Evolutionary conservation across 2,329 filamentous ascomycete genomes (phyloP), one percentile per base, ranked within the genome.

Genomic region (Fusarium coicis): DNA sequence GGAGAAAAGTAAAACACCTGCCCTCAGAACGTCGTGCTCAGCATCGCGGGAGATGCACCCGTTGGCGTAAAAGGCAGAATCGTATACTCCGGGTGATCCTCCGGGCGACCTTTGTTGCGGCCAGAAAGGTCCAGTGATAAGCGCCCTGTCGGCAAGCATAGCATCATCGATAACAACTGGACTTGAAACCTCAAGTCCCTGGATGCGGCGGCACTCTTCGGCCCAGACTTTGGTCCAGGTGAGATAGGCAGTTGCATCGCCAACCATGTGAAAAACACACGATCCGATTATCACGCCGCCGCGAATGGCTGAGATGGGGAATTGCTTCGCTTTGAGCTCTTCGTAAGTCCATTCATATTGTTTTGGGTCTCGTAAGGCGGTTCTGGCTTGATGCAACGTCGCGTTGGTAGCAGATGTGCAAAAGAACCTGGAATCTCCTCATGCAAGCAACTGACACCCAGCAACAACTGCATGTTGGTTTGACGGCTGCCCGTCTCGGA

Each of bases 1-100:
- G 67, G 63, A 7, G 70, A 71, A 36, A 73, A 71, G 57, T 73
- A 68, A 28, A 73, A 71, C 19, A 71, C 18, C 16, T 68, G 70
- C 4, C 70, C 64, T 2, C 56, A 63, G 26, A 65, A 67, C 2
- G 59, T 60, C 4, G 46, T 39, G 7, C 63, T 64, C 23, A 54
- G 10, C 68, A 71, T 62, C 14, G 62, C 63, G 6, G 70, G 63
- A 10, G 69, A 62, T 4, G 67, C 40, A 0, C 58, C 59, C 0
- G 54, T 34, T 2, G 63, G 67, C 2, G 65, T 59, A 28, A 72
- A 70, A 2, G 70, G 68, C 1, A 71, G 23, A 11, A 58, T 16
- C 0, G 57, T 34, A 47, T 73, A 73, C 47, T 73, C 67, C 5
- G 63, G 68, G 12, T 71, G 70, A 10, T 65, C 52, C 18, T 65